Evolutionary conservation across 306 rosid genomes (phyloP), one percentile per base, ranked within the genome.

Genomic region (Chamaecrista fasciculata): DNA sequence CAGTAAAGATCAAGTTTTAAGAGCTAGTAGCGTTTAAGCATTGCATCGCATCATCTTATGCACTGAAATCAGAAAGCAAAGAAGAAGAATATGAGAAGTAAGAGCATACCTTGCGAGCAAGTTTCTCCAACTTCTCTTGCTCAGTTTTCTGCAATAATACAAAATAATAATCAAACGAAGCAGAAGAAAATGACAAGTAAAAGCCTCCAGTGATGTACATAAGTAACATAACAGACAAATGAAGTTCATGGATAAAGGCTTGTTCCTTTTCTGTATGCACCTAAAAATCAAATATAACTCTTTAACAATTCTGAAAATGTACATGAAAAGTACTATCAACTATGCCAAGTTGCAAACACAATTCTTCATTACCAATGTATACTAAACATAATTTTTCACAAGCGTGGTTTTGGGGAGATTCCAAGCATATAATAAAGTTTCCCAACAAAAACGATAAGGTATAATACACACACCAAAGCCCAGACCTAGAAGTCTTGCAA

Each of bases 61-160:
- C 21, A 51, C 34, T 23, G 11, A 64, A 59, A 65, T 66, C 14
- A 11, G 25, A 23, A 58, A 29, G 48, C 3, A 43, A 20, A 24
- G 64, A 70, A 48, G 20, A 43, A 36, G 31, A 68, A 48, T 18
- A 72, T 5, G 47, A 25, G 36, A 21, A n/a, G 39, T 24, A 19
- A 66, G 56, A 46, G 29, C 67, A 66, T 85, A 89, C 97, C 90
- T 89, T 77, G 67, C 87, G 92, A 19, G 96, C 97, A 80, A 92
- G 92, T 79, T 91, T 86, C 85, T 87, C 96, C 83, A 92, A 79
- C 68, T 88, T 91, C 86, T 91, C 92, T 67, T 76, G 89, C 85
- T 92, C 97, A 12, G 26, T 53, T 89, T 83, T 87, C 96, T 89
- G 85, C 82, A 84, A 70, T 36, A 78, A 43, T 11, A 69, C 46